A percentile compares a stretch with the other conserved stretches of the same genome.
Conservation (phyloP, 768 basidiomycete genomes). For the Psilocybe cyanescens region DNA sequence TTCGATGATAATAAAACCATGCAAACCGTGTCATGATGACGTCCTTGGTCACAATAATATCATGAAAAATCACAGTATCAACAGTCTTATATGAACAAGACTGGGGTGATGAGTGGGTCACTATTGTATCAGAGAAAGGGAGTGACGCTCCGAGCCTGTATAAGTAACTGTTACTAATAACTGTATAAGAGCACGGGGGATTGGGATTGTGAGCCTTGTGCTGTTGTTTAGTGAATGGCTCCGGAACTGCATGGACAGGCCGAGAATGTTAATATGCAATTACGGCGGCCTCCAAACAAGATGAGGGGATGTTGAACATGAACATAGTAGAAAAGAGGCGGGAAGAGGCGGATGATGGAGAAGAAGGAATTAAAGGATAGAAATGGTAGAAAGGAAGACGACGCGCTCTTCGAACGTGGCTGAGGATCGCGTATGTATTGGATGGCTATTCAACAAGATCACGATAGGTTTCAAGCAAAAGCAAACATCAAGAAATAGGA, state of each 20-base stretch:
- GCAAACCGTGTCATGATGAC: too few species aligned
- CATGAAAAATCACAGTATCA: too few species aligned
- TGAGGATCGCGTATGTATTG: conserved; percentile 31
- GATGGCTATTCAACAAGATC: conserved; percentile 14
- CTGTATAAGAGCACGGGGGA: conserved; percentile 22
- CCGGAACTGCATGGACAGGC: conserved; percentile 32
- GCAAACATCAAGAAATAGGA: background rate
- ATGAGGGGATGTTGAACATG: too few species aligned
- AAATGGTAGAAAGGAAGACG: background rate
- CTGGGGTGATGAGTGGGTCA: conserved; percentile 16
- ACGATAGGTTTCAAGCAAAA: background rate
- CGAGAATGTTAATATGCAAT: background rate
- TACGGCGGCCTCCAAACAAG: background rate
- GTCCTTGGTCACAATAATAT: too few species aligned
- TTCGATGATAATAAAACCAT: too few species aligned
- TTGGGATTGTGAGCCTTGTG: conserved; percentile 30
- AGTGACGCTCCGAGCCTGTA: too few species aligned
- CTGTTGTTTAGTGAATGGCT: conserved; percentile 35
- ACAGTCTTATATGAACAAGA: too few species aligned
- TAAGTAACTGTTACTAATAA: too few species aligned
- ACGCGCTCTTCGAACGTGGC: conserved; percentile 45
- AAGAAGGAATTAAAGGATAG: background rate
- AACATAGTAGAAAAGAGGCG: background rate
- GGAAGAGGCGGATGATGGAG: too few species aligned
- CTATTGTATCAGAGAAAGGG: too few species aligned